These are phyloP conservation scores for Phialophora tarda DNA, from an alignment of 2,329 filamentous ascomycete genomes.

Conservation along the genomic window DNA sequence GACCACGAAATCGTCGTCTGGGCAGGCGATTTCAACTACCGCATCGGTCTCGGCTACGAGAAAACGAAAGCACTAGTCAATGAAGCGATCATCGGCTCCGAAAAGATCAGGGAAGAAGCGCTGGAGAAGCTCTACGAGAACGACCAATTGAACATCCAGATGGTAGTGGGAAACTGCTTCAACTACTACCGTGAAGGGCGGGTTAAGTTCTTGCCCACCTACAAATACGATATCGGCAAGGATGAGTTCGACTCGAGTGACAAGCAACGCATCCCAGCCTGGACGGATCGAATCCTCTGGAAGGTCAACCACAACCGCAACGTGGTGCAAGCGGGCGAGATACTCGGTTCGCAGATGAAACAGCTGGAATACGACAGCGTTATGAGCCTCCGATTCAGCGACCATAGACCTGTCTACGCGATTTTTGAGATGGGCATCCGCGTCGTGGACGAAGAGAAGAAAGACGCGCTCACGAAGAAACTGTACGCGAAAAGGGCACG, in stretches of 20 bases:
- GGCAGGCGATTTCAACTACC: conserved; percentile 98
- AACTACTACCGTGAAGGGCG: conserved; percentile 88
- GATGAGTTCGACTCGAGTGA: conserved; percentile 91
- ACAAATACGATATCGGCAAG: conserved; percentile 89
- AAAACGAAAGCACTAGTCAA: conserved; percentile 76
- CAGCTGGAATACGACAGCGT: conserved; percentile 84
- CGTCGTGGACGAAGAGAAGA: conserved; percentile 75
- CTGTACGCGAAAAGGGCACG: conserved; percentile 68
- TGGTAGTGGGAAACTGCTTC: conserved; percentile 89
- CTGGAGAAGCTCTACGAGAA: conserved; percentile 40
- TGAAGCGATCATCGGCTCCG: conserved; percentile 75
- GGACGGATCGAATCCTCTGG: conserved; percentile 91
- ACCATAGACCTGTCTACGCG: conserved; percentile 94
- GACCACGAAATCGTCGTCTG: conserved; percentile 92
- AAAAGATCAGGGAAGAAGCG: conserved; percentile 72
- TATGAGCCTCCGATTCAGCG: conserved; percentile 84
- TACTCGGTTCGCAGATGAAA: conserved; percentile 71
- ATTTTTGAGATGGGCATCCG: conserved; percentile 83
- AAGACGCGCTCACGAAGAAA: conserved; percentile 72
- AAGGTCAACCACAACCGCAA: conserved; percentile 54
- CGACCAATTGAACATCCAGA: conserved; percentile 82
- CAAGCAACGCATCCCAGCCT: conserved; percentile 92
- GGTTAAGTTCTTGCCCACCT: conserved; percentile 89
- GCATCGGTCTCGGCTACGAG: conserved; percentile 83
- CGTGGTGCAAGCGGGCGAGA: conserved; percentile 28